Base-by-base conservation (phyloP, 371 early-diverging fungal species). In the Mortierella sp. region DNA sequence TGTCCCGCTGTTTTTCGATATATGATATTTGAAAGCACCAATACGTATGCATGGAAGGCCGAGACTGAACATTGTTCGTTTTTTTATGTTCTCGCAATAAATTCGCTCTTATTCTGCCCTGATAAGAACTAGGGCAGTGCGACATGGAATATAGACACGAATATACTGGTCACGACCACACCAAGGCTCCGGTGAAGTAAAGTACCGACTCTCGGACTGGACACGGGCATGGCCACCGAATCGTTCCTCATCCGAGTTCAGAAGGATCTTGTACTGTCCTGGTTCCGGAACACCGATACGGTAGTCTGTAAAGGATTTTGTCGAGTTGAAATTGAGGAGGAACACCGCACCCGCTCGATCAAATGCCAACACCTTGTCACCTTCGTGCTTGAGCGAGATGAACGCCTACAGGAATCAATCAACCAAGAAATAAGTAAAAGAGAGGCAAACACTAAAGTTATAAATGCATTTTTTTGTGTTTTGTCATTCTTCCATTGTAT, bases 271-370 rank as follows among this genome's bases (percentile, higher is more conserved):
- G 84, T 95, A 94, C 60, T 86, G 83, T 32, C 95, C 95, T 5
- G 89, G 42, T 67, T 83, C 79, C 3, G 83, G 79, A 4, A 89
- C 88, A 37, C 95, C 97, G 17, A 98, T 76, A 47, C 92, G 87
- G 79, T 98, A 98, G 70, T 96, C 96, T 4, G 90, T 71, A 73
- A 86, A 97, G 34, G 92, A 91, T 56, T 94, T 80, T 28, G 90
- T 89, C 2, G 94, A 92, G 79, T 98, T 94, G 87, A 97, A 96
- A 80, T 98, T 98, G 89, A 98, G 96, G 50, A 95, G 85, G 79
- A 92, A 97, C 27, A 97, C 63, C 19, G 95, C 86, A 41, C 86
- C 82, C 49, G 90, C 97, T 43, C 97, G 90, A 79, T 98, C 98
- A 84, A 97, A 97, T 5, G 85, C 94, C 60, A 98, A 83, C 15